Base-by-base conservation (phyloP, 352 stramenopile genomes). In the Elongisporangium prolatum region DNA sequence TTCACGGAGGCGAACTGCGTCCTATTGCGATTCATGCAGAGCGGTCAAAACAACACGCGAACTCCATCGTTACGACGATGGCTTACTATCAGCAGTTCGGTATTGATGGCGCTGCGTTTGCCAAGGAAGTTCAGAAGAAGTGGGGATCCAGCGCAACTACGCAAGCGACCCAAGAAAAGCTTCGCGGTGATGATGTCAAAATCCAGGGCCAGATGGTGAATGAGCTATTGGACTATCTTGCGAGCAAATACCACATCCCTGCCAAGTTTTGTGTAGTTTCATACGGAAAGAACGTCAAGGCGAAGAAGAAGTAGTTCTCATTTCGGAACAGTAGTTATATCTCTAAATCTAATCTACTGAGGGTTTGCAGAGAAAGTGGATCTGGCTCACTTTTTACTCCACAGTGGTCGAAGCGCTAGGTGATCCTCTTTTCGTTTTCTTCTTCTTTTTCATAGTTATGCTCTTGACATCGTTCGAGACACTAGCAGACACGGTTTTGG, bases 121-220 rank as follows among this genome's bases (percentile, higher is more conserved):
- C 71, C n/a, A 90, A 89, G 56, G 86, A 95, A 14, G 80, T 64
- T 3, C 82, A 91, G 52, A 92, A 91, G 60, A 92, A 87, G 49
- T 95, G 84, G 84, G 86, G 84, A 16, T 93, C 78, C 59, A 89
- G 78, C 53, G 85, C 83, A 21, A 65, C 78, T 21, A 59, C 77
- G 38, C 75, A 84, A 48, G 3, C 64, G 14, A 78, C 71, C 0
- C 64, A 79, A 18, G 80, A 90, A 53, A 91, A 92, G 64, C 73
- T 69, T 44, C 81, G 78, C 21, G 70, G 70, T 1, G 74, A 92
- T 22, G 82, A 95, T 63, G 84, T 95, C 59, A 75, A 84, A 48
- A 64, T 95, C 17, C 83, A 92, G 62, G 86, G 86, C 13, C 82
- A 95, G 44, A 84, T 93, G 71, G 72, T 80, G 34, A 86, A 89